Evolutionary conservation across 352 stramenopile genomes (phyloP).

Genomic region (Globisporangium middletonii): DNA sequence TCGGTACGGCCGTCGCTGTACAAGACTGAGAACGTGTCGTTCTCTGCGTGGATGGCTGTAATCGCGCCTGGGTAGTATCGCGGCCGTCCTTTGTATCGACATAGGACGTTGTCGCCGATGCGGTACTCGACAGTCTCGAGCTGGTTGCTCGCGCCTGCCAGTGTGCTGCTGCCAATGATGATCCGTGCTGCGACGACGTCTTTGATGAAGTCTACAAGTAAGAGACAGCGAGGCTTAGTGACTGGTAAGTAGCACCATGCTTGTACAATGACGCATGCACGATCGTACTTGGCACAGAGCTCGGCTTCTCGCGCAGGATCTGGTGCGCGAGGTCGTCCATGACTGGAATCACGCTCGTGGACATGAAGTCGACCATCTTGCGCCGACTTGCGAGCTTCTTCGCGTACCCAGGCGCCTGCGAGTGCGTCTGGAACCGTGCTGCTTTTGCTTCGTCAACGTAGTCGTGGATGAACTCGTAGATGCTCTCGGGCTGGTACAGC

Average conservation of each 20-base stretch:
- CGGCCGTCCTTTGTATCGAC: slow-evolving; percentile 67
- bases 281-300: slow-evolving; percentile 45
- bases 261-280: background rate
- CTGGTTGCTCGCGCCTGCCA: slow-evolving; percentile 28
- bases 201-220: slow-evolving; percentile 43
- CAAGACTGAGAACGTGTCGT: slow-evolving; percentile 42
- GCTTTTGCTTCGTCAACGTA: slow-evolving; percentile 61
- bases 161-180: slow-evolving; percentile 29
- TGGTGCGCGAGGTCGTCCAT: slow-evolving; percentile 82
- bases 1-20: slow-evolving; percentile 73
- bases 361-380: slow-evolving; percentile 85
- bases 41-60: slow-evolving; percentile 27
- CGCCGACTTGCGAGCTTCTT: slow-evolving; percentile 65
- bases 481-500: slow-evolving; percentile 69
- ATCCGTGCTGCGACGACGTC: slow-evolving; percentile 50
- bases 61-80: slow-evolving; percentile 52
- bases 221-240: background rate
- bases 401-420: slow-evolving; percentile 33
- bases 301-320: slow-evolving; percentile 68
- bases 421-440: slow-evolving; percentile 24
- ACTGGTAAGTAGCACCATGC: background rate
- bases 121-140: slow-evolving; percentile 27
- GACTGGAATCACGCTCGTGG: slow-evolving; percentile 72
- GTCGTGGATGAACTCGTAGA: slow-evolving; percentile 81
- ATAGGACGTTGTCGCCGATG: slow-evolving; percentile 41